phyloP scores from a whole-genome alignment of 345 rosid species.

The Eucalyptus decipiens region DNA sequence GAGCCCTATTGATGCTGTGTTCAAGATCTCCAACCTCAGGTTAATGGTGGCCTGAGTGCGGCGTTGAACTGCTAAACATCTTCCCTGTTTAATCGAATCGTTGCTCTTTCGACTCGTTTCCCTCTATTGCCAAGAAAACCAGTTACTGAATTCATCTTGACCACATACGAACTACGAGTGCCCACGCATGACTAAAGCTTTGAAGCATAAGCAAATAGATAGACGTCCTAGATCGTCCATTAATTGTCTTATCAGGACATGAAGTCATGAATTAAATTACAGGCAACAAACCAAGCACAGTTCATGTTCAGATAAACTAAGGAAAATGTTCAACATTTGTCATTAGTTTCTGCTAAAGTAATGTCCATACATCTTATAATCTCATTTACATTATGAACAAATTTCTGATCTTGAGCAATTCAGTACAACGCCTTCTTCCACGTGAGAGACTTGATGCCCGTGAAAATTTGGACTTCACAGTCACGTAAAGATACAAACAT shows the following conservation, averaged over 20 bases:
- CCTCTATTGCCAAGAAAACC: too few species aligned
- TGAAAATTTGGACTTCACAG: neutral
- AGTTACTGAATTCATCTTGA: too few species aligned
- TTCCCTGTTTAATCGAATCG: too few species aligned
- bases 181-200: too few species aligned
- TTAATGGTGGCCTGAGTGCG: too few species aligned
- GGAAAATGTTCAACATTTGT: neutral
- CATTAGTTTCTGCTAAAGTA: neutral
- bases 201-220: too few species aligned
- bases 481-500: too few species aligned
- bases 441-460: neutral
- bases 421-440: neutral
- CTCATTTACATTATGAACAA: neutral
- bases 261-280: neutral
- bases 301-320: neutral
- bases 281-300: neutral
- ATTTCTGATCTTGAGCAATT: neutral
- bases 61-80: too few species aligned
- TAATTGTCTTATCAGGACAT: neutral
- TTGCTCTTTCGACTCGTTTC: too few species aligned
- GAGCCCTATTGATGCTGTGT: too few species aligned
- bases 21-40: too few species aligned
- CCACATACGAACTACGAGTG: too few species aligned
- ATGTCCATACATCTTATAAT: neutral
- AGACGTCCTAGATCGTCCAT: neutral